phyloP scores from a whole-genome alignment of 2,329 filamentous ascomycete genomes.

The Cytospora chrysosperma region DNA sequence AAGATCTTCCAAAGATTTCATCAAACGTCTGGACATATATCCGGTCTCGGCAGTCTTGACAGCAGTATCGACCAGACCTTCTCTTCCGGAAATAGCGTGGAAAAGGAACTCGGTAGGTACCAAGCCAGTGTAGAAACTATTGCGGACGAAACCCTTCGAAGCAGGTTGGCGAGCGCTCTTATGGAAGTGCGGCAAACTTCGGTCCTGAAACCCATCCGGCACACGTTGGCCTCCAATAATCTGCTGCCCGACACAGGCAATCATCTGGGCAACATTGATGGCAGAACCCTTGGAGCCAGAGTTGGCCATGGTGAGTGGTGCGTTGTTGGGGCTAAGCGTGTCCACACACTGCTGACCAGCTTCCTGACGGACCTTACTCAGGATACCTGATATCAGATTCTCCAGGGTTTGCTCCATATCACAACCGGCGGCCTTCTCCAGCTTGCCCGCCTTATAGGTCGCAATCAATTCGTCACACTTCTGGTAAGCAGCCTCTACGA shows the following conservation, averaged over 20 bases:
- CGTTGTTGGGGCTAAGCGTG: constrained; percentile 86
- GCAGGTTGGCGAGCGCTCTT: constrained; percentile 91
- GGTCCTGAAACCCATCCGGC: constrained; percentile 92
- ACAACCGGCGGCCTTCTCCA: constrained; percentile 85
- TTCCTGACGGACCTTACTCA: constrained; percentile 87
- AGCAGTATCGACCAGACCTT: constrained; percentile 97
- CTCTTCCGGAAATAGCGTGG: constrained; percentile 96
- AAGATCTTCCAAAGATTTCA: constrained; percentile 96
- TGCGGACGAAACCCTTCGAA: constrained; percentile 93
- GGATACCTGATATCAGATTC: constrained; percentile 83
- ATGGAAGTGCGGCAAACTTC: constrained; percentile 90
- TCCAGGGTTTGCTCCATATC: constrained; percentile 91
- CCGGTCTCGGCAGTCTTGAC: constrained; percentile 99
- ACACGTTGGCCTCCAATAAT: constrained; percentile 95
- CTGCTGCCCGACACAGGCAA: constrained; percentile 94
- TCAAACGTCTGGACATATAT: constrained; percentile 96
- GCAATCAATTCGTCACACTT: constrained; percentile 82
- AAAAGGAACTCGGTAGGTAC: constrained; percentile 93
- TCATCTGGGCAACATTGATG: constrained; percentile 99
- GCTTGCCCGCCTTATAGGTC: constrained; percentile 73
- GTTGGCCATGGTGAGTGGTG: constrained; percentile 93
- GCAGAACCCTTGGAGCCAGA: constrained; percentile 96
- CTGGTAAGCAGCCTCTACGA: constrained; percentile 76
- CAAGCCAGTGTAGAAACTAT: constrained; percentile 94
- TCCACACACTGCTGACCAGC: constrained; percentile 90